Evolutionary conservation across 2,329 filamentous ascomycete genomes (phyloP).

Genomic region (Paecilomyces dactylethromorphus): DNA sequence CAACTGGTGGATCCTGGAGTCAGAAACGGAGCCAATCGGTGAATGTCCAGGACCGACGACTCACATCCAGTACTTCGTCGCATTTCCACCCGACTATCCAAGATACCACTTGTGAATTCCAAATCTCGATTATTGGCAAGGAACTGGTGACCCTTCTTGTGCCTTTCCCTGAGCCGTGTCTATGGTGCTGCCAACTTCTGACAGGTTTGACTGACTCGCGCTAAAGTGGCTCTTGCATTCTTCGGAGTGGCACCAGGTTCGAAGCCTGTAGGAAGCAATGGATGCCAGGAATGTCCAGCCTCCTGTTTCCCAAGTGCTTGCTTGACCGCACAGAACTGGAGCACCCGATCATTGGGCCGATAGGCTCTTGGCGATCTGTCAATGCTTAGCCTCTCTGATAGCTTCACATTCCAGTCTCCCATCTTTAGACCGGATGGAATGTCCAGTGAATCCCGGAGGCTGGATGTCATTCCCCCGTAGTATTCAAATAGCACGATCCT

Average conservation of each 20-base stretch:
- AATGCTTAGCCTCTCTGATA: constrained; percentile 1
- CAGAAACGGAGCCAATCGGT: not conserved
- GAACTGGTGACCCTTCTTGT: not conserved
- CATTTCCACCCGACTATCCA: not conserved
- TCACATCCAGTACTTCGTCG: not conserved
- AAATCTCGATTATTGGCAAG: not conserved
- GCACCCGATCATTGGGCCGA: constrained; percentile 16
- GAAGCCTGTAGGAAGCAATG: constrained; percentile 8
- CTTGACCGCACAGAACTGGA: constrained; percentile 1
- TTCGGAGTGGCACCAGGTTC: constrained; percentile 19
- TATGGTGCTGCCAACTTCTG: not conserved
- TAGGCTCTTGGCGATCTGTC: constrained; percentile 2
- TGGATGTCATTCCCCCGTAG: constrained; percentile 17
- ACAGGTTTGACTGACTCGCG: constrained; percentile 21
- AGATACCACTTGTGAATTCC: not conserved
- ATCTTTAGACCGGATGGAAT: constrained; percentile 29
- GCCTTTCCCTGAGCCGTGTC: not conserved
- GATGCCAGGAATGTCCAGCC: constrained; percentile 18
- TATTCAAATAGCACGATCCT: constrained; percentile 31
- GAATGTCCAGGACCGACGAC: not conserved
- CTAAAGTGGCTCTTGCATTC: constrained; percentile 29
- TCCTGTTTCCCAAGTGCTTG: constrained; percentile 4
- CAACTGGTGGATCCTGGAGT: constrained; percentile 2
- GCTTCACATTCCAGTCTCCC: constrained; percentile 24
- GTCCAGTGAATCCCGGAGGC: constrained; percentile 28